Conservation (phyloP, 768 basidiomycete genomes). For the Amanita phalloides region DNA sequence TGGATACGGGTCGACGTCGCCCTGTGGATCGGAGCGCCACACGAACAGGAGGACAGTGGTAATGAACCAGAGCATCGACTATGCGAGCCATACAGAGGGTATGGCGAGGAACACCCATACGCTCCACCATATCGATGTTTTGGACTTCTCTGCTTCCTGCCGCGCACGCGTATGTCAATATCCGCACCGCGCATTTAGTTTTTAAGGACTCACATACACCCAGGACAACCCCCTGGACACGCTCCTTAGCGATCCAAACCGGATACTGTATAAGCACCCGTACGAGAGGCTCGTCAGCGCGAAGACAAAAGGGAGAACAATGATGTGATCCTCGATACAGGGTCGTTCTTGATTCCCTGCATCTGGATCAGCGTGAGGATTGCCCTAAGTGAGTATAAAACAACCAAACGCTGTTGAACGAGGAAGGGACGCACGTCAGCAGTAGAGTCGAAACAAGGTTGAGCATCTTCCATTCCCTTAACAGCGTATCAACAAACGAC, state of each 20-base stretch:
- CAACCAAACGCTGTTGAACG: background rate
- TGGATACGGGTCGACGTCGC: conserved; percentile 23
- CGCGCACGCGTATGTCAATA: background rate
- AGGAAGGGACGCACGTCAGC: conserved; percentile 14
- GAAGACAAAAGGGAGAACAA: conserved; percentile 45
- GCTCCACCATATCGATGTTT: conserved; percentile 24
- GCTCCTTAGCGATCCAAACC: conserved; percentile 56
- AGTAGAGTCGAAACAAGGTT: conserved; percentile 24
- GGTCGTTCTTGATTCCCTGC: conserved; percentile 32
- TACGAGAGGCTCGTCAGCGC: conserved; percentile 53
- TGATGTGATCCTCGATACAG: conserved; percentile 43
- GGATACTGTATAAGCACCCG: conserved; percentile 54
- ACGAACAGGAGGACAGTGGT: conserved; percentile 54
- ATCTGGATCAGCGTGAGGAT: conserved; percentile 25
- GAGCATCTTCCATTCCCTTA: conserved; percentile 24
- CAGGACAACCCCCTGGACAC: conserved; percentile 52
- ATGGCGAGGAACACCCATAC: conserved; percentile 28
- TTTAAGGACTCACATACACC: conserved; percentile 41
- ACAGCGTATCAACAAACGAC: conserved; percentile 16
- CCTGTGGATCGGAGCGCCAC: conserved; percentile 52
- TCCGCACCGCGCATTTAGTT: too few species aligned
- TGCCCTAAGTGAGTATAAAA: conserved; percentile 13
- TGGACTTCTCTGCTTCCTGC: conserved; percentile 45
- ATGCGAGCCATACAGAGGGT: conserved; percentile 63
- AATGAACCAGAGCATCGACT: conserved; percentile 63